These are phyloP conservation scores for Daldinia decipiens DNA, from an alignment of 495 filamentous ascomycete genomes.

Conservation along the genomic window DNA sequence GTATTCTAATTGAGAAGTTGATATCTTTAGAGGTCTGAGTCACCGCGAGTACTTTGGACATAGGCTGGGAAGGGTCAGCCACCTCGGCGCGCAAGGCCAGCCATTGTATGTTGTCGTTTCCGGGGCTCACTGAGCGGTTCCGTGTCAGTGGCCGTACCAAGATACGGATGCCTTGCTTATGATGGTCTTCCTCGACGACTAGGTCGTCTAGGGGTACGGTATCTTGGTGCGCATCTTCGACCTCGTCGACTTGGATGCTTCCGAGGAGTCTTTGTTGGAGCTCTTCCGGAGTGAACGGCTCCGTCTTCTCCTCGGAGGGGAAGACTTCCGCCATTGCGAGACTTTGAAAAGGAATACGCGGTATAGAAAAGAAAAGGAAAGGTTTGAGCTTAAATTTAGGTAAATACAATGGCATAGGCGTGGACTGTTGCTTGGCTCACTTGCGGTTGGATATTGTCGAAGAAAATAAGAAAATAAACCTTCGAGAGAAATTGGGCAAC, in stretches of 20 bases:
- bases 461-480: conserved; percentile 13
- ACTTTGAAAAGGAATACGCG: conserved; percentile 19
- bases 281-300: conserved; percentile 61
- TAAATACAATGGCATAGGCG: conserved; percentile 25
- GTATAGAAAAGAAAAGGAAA: conserved; percentile 21
- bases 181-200: conserved; percentile 54
- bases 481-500: conserved; percentile 27
- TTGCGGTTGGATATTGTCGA: conserved; percentile 9
- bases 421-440: conserved; percentile 1
- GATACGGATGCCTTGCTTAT: conserved; percentile 57
- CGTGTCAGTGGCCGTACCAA: conserved; percentile 58
- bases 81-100: conserved; percentile 58
- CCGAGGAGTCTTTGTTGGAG: conserved; percentile 53
- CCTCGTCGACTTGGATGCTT: conserved; percentile 48
- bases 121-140: conserved; percentile 59
- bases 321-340: conserved; percentile 55
- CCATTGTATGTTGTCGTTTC: conserved; percentile 57
- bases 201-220: conserved; percentile 57
- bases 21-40: conserved; percentile 61
- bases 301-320: conserved; percentile 61
- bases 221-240: conserved; percentile 46
- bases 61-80: conserved; percentile 52
- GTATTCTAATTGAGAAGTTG: conserved; percentile 61
- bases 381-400: conserved; percentile 16
- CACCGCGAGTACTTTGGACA: conserved; percentile 60